phyloP scores from a whole-genome alignment of 768 basidiomycete genomes.

The Tylopilus sp. region DNA sequence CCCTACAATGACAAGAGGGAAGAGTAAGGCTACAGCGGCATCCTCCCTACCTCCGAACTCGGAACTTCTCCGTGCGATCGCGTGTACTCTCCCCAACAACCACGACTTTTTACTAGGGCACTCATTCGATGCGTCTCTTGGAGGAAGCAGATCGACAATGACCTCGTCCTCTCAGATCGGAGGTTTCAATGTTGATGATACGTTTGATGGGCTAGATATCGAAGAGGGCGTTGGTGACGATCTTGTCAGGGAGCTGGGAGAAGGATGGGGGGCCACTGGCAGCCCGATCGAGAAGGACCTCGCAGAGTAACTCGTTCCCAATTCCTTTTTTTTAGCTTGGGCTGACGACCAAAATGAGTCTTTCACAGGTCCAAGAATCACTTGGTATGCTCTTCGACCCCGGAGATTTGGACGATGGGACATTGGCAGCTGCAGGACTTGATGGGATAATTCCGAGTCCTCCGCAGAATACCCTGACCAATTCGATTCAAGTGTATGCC shows the following conservation, averaged over 20 bases:
- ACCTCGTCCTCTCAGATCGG: conserved; percentile 56
- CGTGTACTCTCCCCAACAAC: conserved; percentile 68
- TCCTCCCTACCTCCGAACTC: conserved; percentile 24
- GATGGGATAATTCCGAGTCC: conserved; percentile 2
- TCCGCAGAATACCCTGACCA: neutral
- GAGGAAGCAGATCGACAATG: conserved; percentile 33
- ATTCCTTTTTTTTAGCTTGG: neutral
- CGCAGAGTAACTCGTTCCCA: conserved; percentile 13
- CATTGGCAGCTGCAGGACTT: neutral
- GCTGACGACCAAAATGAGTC: conserved; percentile 15
- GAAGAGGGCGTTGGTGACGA: conserved; percentile 69
- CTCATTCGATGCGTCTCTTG: conserved; percentile 63
- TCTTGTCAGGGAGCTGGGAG: conserved; percentile 69
- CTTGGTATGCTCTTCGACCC: conserved; percentile 13
- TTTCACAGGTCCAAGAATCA: conserved; percentile 19
- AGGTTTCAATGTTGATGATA: conserved; percentile 50
- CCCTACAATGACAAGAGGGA: conserved; percentile 31
- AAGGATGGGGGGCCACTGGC: conserved; percentile 62
- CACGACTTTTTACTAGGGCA: conserved; percentile 63
- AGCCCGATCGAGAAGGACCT: conserved; percentile 5
- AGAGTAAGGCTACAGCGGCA: conserved; percentile 26
- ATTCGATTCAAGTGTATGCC: neutral
- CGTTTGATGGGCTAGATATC: conserved; percentile 55
- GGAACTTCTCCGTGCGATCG: conserved; percentile 48
- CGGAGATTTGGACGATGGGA: conserved; percentile 27